Conservation (phyloP, 2,329 filamentous ascomycete genomes). For the Lasiodiplodia sp. region DNA sequence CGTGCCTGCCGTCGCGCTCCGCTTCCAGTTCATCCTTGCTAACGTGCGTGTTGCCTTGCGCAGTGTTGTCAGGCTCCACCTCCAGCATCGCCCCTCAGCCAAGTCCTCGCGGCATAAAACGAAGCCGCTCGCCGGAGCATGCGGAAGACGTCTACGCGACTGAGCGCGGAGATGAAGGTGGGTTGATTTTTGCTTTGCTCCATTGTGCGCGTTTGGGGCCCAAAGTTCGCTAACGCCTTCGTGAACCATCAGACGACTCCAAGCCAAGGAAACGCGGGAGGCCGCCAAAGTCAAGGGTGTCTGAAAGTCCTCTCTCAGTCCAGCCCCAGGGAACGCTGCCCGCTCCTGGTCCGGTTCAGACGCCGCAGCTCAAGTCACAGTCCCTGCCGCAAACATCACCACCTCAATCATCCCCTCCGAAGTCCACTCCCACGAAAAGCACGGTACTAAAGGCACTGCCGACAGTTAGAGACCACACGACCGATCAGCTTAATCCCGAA, state of each 20-base stretch:
- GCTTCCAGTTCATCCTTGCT: not conserved
- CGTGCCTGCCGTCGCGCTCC: slow-evolving; percentile 6
- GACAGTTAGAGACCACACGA: slow-evolving; percentile 95
- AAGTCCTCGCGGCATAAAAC: slow-evolving; percentile 48
- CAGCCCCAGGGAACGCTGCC: slow-evolving; percentile 60
- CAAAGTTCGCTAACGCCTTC: slow-evolving; percentile 3
- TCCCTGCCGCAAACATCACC: slow-evolving; percentile 60
- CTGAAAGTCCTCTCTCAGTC: slow-evolving; percentile 64
- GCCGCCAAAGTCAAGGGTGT: slow-evolving; percentile 67
- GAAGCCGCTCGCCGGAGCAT: slow-evolving; percentile 50
- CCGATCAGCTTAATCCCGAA: slow-evolving; percentile 87
- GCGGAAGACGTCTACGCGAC: slow-evolving; percentile 43
- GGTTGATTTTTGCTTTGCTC: slow-evolving; percentile 27
- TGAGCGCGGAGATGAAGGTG: slow-evolving; percentile 43
- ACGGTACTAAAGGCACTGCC: slow-evolving; percentile 88
- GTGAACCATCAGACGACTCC: slow-evolving; percentile 37
- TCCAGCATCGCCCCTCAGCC: slow-evolving; percentile 44
- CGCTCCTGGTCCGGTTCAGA: slow-evolving; percentile 55
- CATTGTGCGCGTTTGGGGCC: not conserved
- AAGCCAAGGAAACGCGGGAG: slow-evolving; percentile 57
- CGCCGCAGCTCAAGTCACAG: slow-evolving; percentile 61
- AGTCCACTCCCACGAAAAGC: slow-evolving; percentile 80
- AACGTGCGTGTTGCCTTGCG: slow-evolving; percentile 32
- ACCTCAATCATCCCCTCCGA: slow-evolving; percentile 70
- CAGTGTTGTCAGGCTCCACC: slow-evolving; percentile 40